Conservation (phyloP, 768 basidiomycete species). For the Psilocybe subaeruginosa region DNA sequence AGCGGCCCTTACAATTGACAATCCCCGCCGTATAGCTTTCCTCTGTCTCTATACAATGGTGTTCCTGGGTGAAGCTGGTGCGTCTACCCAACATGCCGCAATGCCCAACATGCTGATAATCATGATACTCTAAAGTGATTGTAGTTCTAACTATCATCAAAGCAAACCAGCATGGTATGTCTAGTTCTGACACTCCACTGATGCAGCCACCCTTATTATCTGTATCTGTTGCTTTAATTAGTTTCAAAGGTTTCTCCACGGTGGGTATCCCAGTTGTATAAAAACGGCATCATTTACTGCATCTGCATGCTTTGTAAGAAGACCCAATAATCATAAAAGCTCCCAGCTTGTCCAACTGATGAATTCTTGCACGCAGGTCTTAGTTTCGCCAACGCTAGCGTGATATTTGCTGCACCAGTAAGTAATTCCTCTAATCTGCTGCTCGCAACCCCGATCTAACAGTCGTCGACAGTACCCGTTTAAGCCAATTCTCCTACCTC, state of each 20-base stretch:
- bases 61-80: neutral
- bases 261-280: slow-evolving; percentile 6
- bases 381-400: neutral
- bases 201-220: neutral
- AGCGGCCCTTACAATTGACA: neutral
- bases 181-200: neutral
- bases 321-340: neutral
- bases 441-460: neutral
- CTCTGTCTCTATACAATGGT: neutral
- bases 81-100: neutral
- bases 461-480: neutral
- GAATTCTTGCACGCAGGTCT: neutral
- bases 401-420: neutral
- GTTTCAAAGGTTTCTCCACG: neutral
- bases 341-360: neutral
- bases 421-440: neutral
- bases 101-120: neutral
- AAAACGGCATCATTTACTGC: slow-evolving; percentile 9
- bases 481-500: neutral
- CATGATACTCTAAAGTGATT: neutral
- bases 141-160: slow-evolving; percentile 1
- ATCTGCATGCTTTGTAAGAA: slow-evolving; percentile 4
- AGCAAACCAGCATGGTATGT: neutral
- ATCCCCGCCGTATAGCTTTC: neutral
- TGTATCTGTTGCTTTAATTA: neutral